Conservation (phyloP, 2,329 filamentous ascomycete genomes). For the Colletotrichum shisoi region DNA sequence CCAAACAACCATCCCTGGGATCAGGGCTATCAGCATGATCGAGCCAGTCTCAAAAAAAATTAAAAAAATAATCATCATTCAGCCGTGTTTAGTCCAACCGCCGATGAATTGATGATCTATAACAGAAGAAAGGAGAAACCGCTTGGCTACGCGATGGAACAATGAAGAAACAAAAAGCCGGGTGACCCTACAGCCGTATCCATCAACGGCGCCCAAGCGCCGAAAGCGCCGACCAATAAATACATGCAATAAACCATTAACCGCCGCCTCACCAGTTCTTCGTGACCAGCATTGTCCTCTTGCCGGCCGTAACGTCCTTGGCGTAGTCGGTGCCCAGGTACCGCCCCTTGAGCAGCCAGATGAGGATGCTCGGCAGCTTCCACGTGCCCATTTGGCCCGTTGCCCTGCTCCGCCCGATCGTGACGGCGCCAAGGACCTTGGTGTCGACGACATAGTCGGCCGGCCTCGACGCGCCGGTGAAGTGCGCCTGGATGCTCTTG, state of each 20-base stretch:
- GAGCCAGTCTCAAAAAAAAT: background rate
- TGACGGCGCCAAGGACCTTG: constrained; percentile 49
- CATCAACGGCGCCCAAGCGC: constrained; percentile 17
- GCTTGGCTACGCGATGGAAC: background rate
- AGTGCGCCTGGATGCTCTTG: constrained; percentile 48
- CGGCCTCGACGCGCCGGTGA: constrained; percentile 44
- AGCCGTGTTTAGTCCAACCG: constrained; percentile 9
- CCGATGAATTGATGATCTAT: background rate
- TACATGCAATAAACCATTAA: background rate
- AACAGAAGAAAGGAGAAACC: background rate
- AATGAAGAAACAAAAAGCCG: background rate
- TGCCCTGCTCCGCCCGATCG: constrained; percentile 51
- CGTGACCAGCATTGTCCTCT: constrained; percentile 26
- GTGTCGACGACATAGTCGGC: constrained; percentile 42
- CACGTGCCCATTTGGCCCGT: constrained; percentile 49
- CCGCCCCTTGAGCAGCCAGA: constrained; percentile 48
- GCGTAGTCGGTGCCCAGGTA: constrained; percentile 42
- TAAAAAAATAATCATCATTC: constrained; percentile 13
- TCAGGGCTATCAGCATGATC: constrained; percentile 22
- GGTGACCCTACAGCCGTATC: background rate
- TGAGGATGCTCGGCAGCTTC: constrained; percentile 47
- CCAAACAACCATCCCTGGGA: background rate
- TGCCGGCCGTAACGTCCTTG: constrained; percentile 31
- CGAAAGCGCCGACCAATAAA: constrained; percentile 5
- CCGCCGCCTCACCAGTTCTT: constrained; percentile 30